Evolutionary conservation across 352 stramenopile genomes (phyloP).

Genomic region (Phytophthora capsici): DNA sequence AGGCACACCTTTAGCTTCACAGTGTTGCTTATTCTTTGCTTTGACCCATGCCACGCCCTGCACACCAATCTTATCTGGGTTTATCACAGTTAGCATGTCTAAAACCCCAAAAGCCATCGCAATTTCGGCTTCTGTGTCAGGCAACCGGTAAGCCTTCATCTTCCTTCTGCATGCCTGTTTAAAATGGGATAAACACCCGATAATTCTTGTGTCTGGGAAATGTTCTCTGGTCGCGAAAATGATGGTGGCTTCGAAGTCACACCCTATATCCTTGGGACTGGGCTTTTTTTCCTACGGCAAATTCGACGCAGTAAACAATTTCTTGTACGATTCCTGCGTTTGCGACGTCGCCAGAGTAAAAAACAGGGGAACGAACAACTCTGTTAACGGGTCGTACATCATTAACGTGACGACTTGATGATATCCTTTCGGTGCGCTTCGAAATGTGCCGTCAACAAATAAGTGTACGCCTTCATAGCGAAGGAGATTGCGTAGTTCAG

Average conservation of each 20-base stretch:
- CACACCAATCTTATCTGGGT: not conserved
- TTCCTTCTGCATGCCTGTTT: constrained; percentile 8
- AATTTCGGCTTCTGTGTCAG: not conserved
- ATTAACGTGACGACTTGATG: too few species aligned
- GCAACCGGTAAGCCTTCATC: not conserved
- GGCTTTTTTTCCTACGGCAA: too few species aligned
- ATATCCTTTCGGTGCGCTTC: too few species aligned
- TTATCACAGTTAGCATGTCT: constrained; percentile 5
- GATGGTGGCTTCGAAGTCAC: too few species aligned
- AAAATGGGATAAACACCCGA: constrained; percentile 11
- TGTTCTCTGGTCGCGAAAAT: too few species aligned
- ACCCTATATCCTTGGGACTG: too few species aligned
- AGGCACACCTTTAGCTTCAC: not conserved
- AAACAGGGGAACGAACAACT: too few species aligned
- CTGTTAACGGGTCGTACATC: too few species aligned
- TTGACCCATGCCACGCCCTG: constrained; percentile 4
- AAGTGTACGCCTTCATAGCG: not conserved
- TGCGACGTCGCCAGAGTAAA: too few species aligned
- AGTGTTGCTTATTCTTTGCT: not conserved
- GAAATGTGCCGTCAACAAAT: not conserved
- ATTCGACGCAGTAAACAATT: too few species aligned
- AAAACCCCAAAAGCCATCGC: constrained; percentile 5
- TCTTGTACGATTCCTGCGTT: not conserved
- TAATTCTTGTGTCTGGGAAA: not conserved
- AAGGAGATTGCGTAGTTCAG: constrained; percentile 4